These are phyloP conservation scores for Chlorella sp. DNA, from an alignment of 139 green algal species.

Conservation along the genomic window DNA sequence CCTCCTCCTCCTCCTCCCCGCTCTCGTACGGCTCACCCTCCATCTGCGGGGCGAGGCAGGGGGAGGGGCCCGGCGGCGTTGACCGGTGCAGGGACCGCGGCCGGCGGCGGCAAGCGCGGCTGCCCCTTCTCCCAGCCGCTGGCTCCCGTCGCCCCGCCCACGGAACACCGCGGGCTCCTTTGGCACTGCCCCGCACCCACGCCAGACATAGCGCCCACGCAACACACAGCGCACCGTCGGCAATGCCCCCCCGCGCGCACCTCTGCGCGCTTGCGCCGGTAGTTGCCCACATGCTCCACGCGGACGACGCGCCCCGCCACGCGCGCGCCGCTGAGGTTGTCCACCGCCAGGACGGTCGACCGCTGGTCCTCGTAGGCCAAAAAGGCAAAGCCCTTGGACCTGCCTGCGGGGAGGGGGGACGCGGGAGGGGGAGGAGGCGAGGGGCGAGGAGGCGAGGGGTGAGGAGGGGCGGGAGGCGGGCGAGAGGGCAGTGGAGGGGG, in stretches of 20 bases:
- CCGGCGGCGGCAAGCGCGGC: not conserved
- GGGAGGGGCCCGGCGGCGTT: not conserved
- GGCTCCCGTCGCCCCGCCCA: not conserved
- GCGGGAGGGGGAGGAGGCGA: not conserved
- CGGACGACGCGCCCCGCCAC: constrained; percentile 82
- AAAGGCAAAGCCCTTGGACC: constrained; percentile 93
- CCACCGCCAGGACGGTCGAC: constrained; percentile 94
- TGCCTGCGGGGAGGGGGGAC: constrained; percentile 39
- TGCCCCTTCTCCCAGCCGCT: not conserved
- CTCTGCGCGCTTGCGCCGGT: constrained; percentile 86
- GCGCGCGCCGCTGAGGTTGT: constrained; percentile 94
- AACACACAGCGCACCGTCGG: not conserved
- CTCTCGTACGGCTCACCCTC: constrained; percentile 46
- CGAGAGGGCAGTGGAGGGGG: no score
- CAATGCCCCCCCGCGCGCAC: constrained; percentile 20
- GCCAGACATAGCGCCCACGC: not conserved
- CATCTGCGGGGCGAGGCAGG: constrained; percentile 16
- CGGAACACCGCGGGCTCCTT: no score
- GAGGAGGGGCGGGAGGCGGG: not conserved
- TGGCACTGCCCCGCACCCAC: not conserved
- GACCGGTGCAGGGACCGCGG: not conserved
- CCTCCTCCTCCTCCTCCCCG: constrained; percentile 23
- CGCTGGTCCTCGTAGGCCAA: constrained; percentile 98
- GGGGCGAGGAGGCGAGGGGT: no score
- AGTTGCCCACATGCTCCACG: constrained; percentile 98